A percentile compares a stretch with the other conserved stretches of the same genome.
These are phyloP conservation scores for Pseudogymnoascus sp. DNA, from an alignment of 2,329 filamentous ascomycete species.

Conservation along the genomic window DNA sequence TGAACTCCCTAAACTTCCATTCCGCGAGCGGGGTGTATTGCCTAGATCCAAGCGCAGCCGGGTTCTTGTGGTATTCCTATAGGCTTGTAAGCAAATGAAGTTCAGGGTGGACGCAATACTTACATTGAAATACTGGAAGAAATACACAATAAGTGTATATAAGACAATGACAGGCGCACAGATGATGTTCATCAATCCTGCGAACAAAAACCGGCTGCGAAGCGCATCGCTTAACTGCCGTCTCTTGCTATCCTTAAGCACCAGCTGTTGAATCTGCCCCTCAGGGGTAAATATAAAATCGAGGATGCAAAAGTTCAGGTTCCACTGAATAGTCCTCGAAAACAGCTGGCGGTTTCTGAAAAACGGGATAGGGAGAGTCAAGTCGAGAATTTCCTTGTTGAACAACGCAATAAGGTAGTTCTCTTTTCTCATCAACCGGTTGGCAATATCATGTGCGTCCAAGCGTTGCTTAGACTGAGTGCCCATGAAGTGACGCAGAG, in stretches of 20 bases:
- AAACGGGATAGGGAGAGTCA: conserved; percentile 80
- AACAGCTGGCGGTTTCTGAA: conserved; percentile 72
- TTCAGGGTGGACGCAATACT: conserved; percentile 24
- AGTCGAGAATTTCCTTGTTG: conserved; percentile 89
- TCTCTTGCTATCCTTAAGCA: conserved; percentile 76
- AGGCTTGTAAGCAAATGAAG: background rate
- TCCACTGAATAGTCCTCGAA: conserved; percentile 87
- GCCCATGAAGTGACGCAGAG: conserved; percentile 55
- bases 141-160: conserved; percentile 80
- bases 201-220: conserved; percentile 69
- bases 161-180: conserved; percentile 81
- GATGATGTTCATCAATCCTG: conserved; percentile 77
- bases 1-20: conserved; percentile 99
- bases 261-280: conserved; percentile 78
- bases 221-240: conserved; percentile 70
- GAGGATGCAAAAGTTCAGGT: conserved; percentile 79
- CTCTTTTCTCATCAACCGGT: conserved; percentile 89
- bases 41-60: conserved; percentile 74
- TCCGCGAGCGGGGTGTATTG: conserved; percentile 89
- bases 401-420: conserved; percentile 96
- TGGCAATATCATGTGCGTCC: conserved; percentile 95
- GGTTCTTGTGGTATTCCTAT: conserved; percentile 91
- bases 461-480: conserved; percentile 89
- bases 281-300: conserved; percentile 90
- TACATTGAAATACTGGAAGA: conserved; percentile 91